These are phyloP conservation scores for Lactuca sativa DNA, from an alignment of 129 eudicot species.

Conservation along the genomic window DNA sequence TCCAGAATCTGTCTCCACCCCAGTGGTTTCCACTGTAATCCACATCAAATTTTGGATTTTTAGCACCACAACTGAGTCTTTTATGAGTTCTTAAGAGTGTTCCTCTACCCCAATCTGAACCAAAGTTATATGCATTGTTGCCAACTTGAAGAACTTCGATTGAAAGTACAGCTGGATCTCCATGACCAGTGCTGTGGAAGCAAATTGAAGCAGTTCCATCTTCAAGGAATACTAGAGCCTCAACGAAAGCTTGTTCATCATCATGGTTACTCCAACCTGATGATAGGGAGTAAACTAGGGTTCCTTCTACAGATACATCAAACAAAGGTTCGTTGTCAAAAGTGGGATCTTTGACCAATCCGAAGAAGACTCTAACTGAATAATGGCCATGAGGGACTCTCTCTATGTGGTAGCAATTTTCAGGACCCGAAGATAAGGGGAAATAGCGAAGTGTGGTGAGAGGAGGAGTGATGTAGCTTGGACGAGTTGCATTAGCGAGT, in stretches of 20 bases:
- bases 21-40: constrained; percentile 73
- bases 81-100: constrained; percentile 67
- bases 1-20: constrained; percentile 98
- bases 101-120: constrained; percentile 67
- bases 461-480: constrained; percentile 71
- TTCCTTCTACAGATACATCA: constrained; percentile 86
- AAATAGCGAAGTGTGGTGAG: constrained; percentile 77
- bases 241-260: constrained; percentile 79
- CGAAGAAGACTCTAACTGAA: constrained; percentile 71
- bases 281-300: constrained; percentile 67
- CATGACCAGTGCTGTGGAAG: constrained; percentile 97
- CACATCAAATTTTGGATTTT: constrained; percentile 63
- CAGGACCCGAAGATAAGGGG: constrained; percentile 88
- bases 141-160: constrained; percentile 92
- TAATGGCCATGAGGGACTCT: constrained; percentile 79
- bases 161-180: constrained; percentile 85
- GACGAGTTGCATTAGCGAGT: constrained; percentile 71
- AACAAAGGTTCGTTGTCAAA: constrained; percentile 89
- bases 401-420: constrained; percentile 80
- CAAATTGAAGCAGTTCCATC: constrained; percentile 76
- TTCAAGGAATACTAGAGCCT: constrained; percentile 67
- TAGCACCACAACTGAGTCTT: constrained; percentile 73
- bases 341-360: constrained; percentile 67
- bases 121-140: constrained; percentile 64
- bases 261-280: constrained; percentile 95